These are phyloP conservation scores for Beta macrorhiza DNA, from an alignment of 179 eudicot genomes.

Conservation along the genomic window DNA sequence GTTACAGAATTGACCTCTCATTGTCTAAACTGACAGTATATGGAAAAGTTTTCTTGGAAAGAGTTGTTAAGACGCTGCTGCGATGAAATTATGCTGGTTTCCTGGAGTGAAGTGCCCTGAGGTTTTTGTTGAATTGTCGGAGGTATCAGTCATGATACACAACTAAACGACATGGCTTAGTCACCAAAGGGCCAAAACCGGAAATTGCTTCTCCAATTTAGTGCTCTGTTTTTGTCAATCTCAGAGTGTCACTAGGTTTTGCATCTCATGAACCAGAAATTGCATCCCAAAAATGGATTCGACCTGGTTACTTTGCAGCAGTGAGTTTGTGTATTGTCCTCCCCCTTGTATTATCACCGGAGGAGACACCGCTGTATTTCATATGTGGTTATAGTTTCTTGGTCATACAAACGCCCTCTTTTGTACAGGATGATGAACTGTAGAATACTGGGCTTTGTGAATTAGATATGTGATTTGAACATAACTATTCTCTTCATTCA, in stretches of 20 bases:
- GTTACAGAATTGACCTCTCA: background rate
- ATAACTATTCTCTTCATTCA: too few species aligned
- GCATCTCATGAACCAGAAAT: background rate
- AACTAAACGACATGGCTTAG: background rate
- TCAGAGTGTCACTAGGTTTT: background rate
- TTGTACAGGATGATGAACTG: background rate
- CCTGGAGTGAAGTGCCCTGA: background rate
- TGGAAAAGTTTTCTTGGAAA: too few species aligned
- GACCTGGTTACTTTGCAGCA: background rate
- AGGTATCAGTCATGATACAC: background rate
- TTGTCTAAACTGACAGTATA: background rate
- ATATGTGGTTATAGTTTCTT: background rate
- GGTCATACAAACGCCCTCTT: background rate
- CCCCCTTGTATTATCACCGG: background rate
- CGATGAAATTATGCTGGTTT: background rate
- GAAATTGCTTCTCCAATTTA: background rate
- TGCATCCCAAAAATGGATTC: background rate
- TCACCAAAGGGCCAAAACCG: too few species aligned
- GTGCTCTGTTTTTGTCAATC: background rate
- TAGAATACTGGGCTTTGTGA: background rate
- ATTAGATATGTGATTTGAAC: too few species aligned
- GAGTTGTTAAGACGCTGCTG: too few species aligned
- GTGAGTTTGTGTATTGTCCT: conserved; percentile 2
- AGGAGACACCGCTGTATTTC: background rate
- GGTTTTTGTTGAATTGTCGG: background rate